Evolutionary conservation across 2,329 filamentous ascomycete genomes (phyloP), one percentile per base, ranked within the genome.

Genomic region (Diaporthe aspalathi): DNA sequence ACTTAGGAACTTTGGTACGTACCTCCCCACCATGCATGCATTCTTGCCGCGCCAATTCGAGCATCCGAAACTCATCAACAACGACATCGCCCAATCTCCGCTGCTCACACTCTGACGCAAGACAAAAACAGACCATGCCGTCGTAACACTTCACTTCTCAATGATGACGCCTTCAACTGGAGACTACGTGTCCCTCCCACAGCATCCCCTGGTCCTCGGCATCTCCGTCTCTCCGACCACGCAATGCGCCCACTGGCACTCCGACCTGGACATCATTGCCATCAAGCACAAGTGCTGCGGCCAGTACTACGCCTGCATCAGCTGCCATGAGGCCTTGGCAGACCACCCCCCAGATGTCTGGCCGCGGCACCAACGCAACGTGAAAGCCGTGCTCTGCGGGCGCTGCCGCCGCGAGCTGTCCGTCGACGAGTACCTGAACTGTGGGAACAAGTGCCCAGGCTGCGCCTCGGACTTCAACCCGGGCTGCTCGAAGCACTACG

Each of bases 221-320:
- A 1, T 76, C 50, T 43, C 72, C 5, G 72, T 76, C 47, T 74
- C 70, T n/a, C 53, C 74, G 5, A 60, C 50, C 29, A 76, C 74
- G 12, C 72, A 75, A 66, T 76, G 75, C 49, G 63, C 69, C 22
- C 75, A 76, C 65, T 76, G 75, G 75, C 71, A 76, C 29, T 76
- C 75, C 3, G 70, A 72, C 4, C 73, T 68, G 53, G 75, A 76
- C 54, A 72, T 76, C 53, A 75, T 76, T 32, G 75, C 75, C 66
- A 76, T 76, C 47, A 73, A 71, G 24, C 75, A 76, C 71, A 72
- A 68, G 49, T 76, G 75, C 73, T 76, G 75, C 54, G 70, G 67
- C n/a, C 49, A 75, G 5, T 76, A 75, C 66, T 76, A 76, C 67
- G 75, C 75, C 52, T 76, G 75, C 65, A 74, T 74, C 52, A 73